These are phyloP conservation scores for Rhizophora apiculata DNA, from an alignment of 345 rosid genomes.

Conservation along the genomic window DNA sequence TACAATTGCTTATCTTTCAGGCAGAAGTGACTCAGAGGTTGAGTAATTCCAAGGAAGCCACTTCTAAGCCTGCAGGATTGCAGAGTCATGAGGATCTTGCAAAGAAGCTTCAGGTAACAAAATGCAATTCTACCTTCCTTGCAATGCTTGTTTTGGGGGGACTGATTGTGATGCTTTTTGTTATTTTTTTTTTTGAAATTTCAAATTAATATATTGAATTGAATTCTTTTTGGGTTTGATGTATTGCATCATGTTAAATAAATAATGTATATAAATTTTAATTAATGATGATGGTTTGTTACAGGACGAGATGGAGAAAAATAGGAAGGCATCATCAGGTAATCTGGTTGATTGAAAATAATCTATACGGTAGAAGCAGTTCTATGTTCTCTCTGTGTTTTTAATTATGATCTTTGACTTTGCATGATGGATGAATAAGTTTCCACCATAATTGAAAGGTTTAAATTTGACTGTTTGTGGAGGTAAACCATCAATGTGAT, in stretches of 20 bases:
- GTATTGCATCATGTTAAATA: too few species aligned
- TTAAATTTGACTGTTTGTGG: too few species aligned
- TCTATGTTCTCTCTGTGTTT: neutral
- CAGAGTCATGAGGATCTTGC: conserved; percentile 97
- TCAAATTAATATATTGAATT: too few species aligned
- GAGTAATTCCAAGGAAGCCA: conserved; percentile 78
- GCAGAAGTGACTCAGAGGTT: conserved; percentile 96
- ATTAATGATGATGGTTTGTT: conserved; percentile 20
- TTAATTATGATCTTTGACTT: neutral
- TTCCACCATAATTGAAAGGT: too few species aligned
- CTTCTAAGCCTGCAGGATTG: conserved; percentile 56
- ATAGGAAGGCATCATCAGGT: conserved; percentile 73
- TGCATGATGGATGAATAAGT: too few species aligned
- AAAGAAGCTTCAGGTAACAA: conserved; percentile 80
- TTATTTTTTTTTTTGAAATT: neutral
- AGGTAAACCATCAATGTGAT: too few species aligned
- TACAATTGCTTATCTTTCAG: conserved; percentile 28
- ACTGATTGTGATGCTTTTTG: neutral
- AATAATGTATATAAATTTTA: neutral
- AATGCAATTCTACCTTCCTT: neutral
- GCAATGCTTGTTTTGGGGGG: neutral
- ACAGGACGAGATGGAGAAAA: conserved; percentile 99
- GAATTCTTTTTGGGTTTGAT: too few species aligned
- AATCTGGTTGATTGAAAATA: conserved; percentile 9
- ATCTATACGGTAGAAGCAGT: neutral